Evolutionary conservation across 371 early-diverging fungal genomes (phyloP), one percentile per base, ranked within the genome.

Genomic region (Mucor indicus): DNA sequence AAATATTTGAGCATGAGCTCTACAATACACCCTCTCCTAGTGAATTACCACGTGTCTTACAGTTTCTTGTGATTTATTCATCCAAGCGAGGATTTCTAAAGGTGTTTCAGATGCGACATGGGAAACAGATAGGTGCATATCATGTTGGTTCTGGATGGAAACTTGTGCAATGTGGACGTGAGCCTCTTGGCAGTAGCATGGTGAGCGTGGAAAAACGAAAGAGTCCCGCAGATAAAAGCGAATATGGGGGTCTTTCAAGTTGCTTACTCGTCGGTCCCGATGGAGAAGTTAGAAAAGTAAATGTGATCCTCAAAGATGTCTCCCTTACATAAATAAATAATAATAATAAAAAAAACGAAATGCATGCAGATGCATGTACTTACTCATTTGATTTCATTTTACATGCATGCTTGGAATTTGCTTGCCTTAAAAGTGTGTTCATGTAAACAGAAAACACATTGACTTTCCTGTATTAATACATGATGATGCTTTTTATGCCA

Each of bases 111-210:
- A 79, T 78, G 64, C 64, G 84, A 10, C 81, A 80, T 53, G 82
- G 82, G 13, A 67, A 69, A 21, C 80, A 78, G n/a, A 69, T 77
- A n/a, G 82, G 79, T 17, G 59, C 77, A 0, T 69, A 76, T 41
- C 80, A 80, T 29, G 67, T 80, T 2, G 84, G 84, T 7, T 53
- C 78, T 7, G 81, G 79, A 1, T 81, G 82, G 78, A 54, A 78
- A 44, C 48, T 79, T 25, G 63, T 80, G 36, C 50, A 64, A 21
- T 57, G 79, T 48, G 56, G 57, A 44, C 48, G 75, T 35, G 67
- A 71, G 46, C 64, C 69, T 10, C 40, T 69, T 5, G 65, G 77
- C 9, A 64, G 64, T 38, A 52, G 65, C 32, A 60, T 72, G 69
- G 73, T 60, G 38, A 58, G 64, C 22, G 50, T 46, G 0, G 72